Base-by-base conservation (phyloP, 805 yeast species). In the Wickerhamia fluorescens region DNA sequence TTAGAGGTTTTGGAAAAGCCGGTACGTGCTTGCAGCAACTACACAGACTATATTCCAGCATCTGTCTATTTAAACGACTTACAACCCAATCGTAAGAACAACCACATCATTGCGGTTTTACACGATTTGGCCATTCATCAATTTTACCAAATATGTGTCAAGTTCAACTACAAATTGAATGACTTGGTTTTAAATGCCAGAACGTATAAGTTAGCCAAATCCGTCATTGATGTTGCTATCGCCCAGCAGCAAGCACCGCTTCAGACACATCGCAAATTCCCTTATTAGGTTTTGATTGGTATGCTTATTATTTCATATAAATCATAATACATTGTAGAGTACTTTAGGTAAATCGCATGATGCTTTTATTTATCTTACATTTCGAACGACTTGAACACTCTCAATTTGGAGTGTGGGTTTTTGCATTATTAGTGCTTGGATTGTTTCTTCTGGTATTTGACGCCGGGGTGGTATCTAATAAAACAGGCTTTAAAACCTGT, bases 401-500 rank as follows among this genome's bases (percentile, higher is more conserved):
- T n/a, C 16, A 8, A 14, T 25, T 11, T 25, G 10, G 22, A 12
- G 22, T 25, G 14, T 12, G 14, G 15, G n/a, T 14, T 14, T 14
- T 16, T 27, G 5, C 15, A 10, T 20, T 27, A n/a, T n/a, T n/a
- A n/a, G 20, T 20, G 20, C 29, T 20, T 20, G 24, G 13, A 14
- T 4, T 20, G 14, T 37, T 36, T 15, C 41, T 30, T 16, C 33
- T 35, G 10, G 26, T 31, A 8, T 34, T 47, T 24, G 71, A 71
- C 27, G n/a, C n/a, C n/a, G n/a, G 7, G 20, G 61, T 28, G 35
- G 61, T 64, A 44, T 89, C 97, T 34, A 88, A 67, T 30, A 89
- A 68, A 0, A 86, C 95, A 1, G 96, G 96, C 53, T 88, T 88
- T 44, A 92, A 66, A 14, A 92, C 92, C 49, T 85, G 85, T 44